Conservation (phyloP, 768 basidiomycete species). For the Hysterangium stoloniferum region DNA sequence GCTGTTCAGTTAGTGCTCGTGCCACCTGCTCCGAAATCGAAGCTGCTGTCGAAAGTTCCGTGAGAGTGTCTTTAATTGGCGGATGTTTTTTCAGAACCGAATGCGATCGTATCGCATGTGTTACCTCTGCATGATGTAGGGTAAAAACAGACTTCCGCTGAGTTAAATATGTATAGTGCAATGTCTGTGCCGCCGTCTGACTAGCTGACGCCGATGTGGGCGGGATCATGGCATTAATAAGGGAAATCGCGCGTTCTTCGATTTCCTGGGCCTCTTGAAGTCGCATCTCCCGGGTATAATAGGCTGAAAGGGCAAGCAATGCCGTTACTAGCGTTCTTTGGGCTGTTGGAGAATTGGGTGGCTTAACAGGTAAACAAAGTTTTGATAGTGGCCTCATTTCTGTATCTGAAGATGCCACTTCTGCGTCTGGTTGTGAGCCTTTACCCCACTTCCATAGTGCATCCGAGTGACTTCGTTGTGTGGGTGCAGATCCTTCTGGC, state of each 20-base stretch:
- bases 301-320: constrained; percentile 65
- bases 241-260: constrained; percentile 46
- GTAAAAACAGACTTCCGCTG: constrained; percentile 70
- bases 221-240: constrained; percentile 38
- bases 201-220: constrained; percentile 14
- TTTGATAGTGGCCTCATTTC: background rate
- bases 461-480: background rate
- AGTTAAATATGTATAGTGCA: constrained; percentile 59
- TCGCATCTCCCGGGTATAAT: constrained; percentile 53
- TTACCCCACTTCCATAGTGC: background rate
- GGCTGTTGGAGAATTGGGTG: constrained; percentile 19
- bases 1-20: constrained; percentile 39
- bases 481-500: background rate
- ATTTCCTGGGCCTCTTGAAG: constrained; percentile 46
- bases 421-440: background rate
- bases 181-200: constrained; percentile 43
- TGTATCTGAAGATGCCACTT: background rate
- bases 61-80: constrained; percentile 24
- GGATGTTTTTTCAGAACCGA: constrained; percentile 11
- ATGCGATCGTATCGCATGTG: constrained; percentile 41
- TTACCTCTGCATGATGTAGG: constrained; percentile 67
- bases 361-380: background rate
- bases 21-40: constrained; percentile 62
- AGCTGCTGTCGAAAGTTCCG: constrained; percentile 53
- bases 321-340: constrained; percentile 56